These are phyloP conservation scores for Gossypium davidsonii DNA, from an alignment of 441 rosid genomes.

Conservation along the genomic window DNA sequence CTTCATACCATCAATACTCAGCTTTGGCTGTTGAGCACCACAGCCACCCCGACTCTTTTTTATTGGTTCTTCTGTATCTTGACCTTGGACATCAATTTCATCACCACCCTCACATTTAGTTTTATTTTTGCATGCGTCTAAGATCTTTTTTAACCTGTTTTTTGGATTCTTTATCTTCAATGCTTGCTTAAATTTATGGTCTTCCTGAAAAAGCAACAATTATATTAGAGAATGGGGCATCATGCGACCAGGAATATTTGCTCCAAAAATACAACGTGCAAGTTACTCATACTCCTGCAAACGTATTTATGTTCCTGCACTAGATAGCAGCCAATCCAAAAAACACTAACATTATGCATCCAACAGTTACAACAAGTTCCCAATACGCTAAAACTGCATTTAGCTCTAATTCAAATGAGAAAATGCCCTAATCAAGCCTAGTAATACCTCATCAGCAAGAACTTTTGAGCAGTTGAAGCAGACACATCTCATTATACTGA, in stretches of 20 bases:
- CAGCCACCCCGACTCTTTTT: conserved; percentile 91
- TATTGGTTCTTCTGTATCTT: conserved; percentile 66
- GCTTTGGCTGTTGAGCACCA: conserved; percentile 56
- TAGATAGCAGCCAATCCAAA: neutral
- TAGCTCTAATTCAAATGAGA: neutral
- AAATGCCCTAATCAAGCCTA: neutral
- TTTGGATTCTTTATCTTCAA: conserved; percentile 89
- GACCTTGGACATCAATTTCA: conserved; percentile 61
- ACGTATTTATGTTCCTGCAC: neutral
- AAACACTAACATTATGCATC: neutral
- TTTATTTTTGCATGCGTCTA: conserved; percentile 90
- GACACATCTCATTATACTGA: conserved; percentile 83
- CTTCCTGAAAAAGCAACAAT: conserved; percentile 42
- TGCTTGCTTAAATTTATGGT: conserved; percentile 93
- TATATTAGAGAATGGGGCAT: neutral
- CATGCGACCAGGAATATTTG: neutral
- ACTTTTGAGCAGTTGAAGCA: conserved; percentile 98
- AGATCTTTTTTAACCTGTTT: conserved; percentile 76
- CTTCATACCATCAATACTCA: conserved; percentile 95
- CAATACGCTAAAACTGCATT: neutral
- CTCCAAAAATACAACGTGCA: neutral
- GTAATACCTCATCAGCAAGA: conserved; percentile 73
- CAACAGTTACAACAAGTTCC: neutral
- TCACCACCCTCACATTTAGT: conserved; percentile 91
- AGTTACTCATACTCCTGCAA: neutral